Percentiles rank a stretch among this genome's conserved stretches.
phyloP scores from a whole-genome alignment of 1,139 yeast species.

The Sugiyamaella paludigena region DNA sequence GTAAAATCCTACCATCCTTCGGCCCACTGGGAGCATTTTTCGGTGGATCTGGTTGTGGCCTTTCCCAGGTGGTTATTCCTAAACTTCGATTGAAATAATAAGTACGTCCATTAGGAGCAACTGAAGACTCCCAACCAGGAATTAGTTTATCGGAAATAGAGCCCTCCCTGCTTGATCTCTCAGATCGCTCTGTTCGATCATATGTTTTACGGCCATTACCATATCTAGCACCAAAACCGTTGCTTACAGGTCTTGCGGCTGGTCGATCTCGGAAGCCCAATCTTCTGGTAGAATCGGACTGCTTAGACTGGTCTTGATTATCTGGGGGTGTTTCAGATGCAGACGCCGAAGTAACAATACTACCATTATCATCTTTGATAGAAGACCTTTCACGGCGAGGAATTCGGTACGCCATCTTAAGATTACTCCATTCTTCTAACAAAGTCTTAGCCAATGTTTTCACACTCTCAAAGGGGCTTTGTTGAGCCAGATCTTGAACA shows the following conservation, averaged over 20 bases:
- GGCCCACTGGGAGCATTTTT: neutral
- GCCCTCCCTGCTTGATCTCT: neutral
- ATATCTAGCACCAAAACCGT: neutral
- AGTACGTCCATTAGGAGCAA: slow-evolving; percentile 33
- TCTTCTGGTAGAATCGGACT: neutral
- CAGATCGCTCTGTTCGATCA: slow-evolving; percentile 4
- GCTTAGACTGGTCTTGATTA: neutral
- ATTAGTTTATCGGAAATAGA: slow-evolving; percentile 28
- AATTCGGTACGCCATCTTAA: slow-evolving; percentile 81
- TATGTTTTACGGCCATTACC: neutral
- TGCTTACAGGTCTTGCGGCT: no score
- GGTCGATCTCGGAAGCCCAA: no score
- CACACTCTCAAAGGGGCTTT: slow-evolving; percentile 29
- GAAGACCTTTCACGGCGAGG: slow-evolving; percentile 46
- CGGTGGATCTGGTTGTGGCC: slow-evolving; percentile 40
- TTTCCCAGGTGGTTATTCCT: slow-evolving; percentile 57
- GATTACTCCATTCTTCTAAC: slow-evolving; percentile 65
- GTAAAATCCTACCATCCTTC: neutral
- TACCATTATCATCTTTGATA: neutral
- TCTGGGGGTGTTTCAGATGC: slow-evolving; percentile 7
- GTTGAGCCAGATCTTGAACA: slow-evolving; percentile 46
- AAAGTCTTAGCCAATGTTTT: slow-evolving; percentile 47
- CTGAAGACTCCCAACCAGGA: slow-evolving; percentile 40
- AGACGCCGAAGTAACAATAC: neutral
- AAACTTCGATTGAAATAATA: slow-evolving; percentile 57